A percentile compares a stretch with the other conserved stretches of the same genome.
phyloP scores from a whole-genome alignment of 2,329 filamentous ascomycete genomes.

The Cladosporium sp. region DNA sequence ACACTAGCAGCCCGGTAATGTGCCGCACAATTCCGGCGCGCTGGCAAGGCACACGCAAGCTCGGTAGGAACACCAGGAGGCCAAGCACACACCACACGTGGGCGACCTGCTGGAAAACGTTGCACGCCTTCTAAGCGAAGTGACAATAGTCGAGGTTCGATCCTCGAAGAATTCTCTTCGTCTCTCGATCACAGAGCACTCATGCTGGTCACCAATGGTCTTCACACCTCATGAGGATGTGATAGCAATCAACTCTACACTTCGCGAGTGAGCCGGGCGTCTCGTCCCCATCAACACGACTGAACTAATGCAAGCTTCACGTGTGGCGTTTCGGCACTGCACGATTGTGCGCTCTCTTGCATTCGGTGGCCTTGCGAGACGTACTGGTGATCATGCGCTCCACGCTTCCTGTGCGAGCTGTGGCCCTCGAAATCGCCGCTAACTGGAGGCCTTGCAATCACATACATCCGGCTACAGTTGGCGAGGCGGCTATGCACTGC shows the following conservation, averaged over 20 bases:
- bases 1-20: background rate
- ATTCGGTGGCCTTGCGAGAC: background rate
- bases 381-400: background rate
- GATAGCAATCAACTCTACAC: background rate
- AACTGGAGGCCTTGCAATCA: background rate
- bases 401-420: background rate
- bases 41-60: no score
- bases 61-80: no score
- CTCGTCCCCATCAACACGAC: background rate
- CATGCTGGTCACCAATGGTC: no score
- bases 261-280: background rate
- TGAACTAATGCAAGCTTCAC: no score
- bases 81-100: no score
- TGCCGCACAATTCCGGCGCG: no score
- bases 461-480: background rate
- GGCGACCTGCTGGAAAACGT: no score
- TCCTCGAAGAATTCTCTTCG: background rate
- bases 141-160: no score
- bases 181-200: background rate
- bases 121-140: no score
- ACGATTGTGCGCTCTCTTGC: background rate
- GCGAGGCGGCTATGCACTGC: background rate
- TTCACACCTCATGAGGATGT: background rate
- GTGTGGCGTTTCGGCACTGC: background rate
- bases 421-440: background rate